A percentile compares a stretch with the other conserved stretches of the same genome.
Conservation (phyloP, 2,329 filamentous ascomycete species). For the Penicillium aurantiogriseum region DNA sequence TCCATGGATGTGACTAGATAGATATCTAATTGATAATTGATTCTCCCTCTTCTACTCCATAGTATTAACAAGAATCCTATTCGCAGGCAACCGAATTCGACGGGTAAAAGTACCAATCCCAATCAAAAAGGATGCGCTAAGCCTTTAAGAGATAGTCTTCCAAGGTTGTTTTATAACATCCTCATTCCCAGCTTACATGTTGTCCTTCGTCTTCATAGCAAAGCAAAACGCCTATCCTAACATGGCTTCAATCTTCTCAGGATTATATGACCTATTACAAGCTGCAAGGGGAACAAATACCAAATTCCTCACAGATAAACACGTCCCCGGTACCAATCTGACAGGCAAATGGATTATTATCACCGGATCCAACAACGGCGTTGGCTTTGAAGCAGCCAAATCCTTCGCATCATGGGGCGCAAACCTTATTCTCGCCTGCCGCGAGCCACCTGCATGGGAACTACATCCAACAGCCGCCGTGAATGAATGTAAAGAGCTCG, state of each 20-base stretch:
- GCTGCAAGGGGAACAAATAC: neutral
- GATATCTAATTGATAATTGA: neutral
- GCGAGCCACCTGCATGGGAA: conserved; percentile 16
- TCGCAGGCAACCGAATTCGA: neutral
- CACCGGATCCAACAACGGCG: conserved; percentile 16
- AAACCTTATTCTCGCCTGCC: conserved; percentile 19
- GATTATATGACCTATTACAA: neutral
- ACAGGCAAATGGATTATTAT: conserved; percentile 18
- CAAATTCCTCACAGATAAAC: neutral
- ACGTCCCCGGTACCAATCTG: conserved; percentile 8
- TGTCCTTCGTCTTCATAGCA: neutral
- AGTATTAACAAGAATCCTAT: neutral
- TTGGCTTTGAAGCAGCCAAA: conserved; percentile 17
- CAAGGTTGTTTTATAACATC: neutral
- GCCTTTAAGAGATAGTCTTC: neutral
- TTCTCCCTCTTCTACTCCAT: neutral
- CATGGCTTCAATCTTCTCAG: neutral
- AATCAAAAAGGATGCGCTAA: neutral
- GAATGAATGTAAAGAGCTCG: conserved; percentile 8
- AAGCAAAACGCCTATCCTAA: neutral
- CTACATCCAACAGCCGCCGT: conserved; percentile 10
- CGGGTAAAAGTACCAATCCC: too few species aligned
- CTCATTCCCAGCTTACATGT: neutral
- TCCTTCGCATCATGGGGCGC: conserved; percentile 17
- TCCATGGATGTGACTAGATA: neutral